Evolutionary conservation across 1,284 basidiomycete genomes (phyloP).

Genomic region (Phenoliferia sp.): DNA sequence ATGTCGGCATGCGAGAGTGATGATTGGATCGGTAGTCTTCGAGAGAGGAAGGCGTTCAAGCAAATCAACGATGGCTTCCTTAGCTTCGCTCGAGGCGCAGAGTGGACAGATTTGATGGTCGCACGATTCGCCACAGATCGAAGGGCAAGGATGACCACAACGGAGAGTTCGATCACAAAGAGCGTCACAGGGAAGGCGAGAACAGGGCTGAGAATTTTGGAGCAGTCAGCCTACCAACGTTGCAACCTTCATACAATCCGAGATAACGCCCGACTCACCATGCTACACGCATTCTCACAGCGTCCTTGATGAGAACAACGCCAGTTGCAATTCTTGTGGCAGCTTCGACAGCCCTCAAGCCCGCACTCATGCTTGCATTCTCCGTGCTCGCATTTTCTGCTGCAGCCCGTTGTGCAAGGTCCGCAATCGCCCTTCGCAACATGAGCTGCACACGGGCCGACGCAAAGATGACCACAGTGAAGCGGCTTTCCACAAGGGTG

Average conservation of each 20-base stretch:
- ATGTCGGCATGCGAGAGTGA: no score
- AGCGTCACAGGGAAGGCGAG: conserved; percentile 62
- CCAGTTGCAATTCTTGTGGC: conserved; percentile 48
- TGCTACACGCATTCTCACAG: conserved; percentile 63
- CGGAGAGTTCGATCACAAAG: no score
- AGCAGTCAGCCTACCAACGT: no score
- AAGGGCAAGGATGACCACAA: no score
- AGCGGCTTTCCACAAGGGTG: no score
- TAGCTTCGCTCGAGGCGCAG: no score
- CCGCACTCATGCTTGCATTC: conserved; percentile 52
- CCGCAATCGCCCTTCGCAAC: conserved; percentile 49
- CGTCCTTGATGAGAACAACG: conserved; percentile 37
- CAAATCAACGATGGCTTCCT: no score
- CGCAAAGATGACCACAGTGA: conserved; percentile 57
- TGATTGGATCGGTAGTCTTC: no score
- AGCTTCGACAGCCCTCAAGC: conserved; percentile 58
- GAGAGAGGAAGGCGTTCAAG: no score
- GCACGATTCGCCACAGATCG: no score
- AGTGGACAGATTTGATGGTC: no score
- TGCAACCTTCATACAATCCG: no score
- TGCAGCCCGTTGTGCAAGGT: conserved; percentile 51
- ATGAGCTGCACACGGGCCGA: conserved; percentile 49
- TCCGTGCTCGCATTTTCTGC: conserved; percentile 56
- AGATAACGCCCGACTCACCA: conserved; percentile 50
- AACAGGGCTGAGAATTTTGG: conserved; percentile 54